These are phyloP conservation scores for Heliosperma pusillum DNA, from an alignment of 148 eudicot species.

Conservation along the genomic window DNA sequence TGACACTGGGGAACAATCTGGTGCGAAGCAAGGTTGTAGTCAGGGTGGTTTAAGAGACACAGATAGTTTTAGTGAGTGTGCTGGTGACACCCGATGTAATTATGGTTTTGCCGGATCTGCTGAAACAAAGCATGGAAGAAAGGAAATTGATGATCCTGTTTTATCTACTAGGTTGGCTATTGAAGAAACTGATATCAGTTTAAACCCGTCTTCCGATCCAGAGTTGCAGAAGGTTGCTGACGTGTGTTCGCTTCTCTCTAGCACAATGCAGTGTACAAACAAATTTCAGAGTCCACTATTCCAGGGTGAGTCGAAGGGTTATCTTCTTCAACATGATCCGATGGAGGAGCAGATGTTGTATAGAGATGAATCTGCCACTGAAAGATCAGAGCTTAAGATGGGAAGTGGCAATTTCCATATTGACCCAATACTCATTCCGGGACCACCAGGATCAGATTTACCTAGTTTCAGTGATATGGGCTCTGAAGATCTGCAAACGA, in stretches of 20 bases:
- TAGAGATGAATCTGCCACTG: constrained; percentile 29
- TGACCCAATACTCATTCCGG: constrained; percentile 70
- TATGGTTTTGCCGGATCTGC: constrained; percentile 9
- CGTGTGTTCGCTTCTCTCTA: constrained; percentile 14
- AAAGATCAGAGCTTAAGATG: constrained; percentile 22
- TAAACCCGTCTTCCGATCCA: constrained; percentile 32
- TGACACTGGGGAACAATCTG: constrained; percentile 16
- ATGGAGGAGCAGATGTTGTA: constrained; percentile 31
- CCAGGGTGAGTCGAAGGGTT: constrained; percentile 24
- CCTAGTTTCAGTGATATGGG: constrained; percentile 63
- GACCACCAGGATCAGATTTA: constrained; percentile 70
- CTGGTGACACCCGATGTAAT: constrained; percentile 17
- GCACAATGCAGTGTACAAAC: constrained; percentile 21
- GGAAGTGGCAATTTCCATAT: constrained; percentile 32
- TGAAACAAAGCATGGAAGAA: constrained; percentile 2
- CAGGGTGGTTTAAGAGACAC: constrained; percentile 18
- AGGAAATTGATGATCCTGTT: constrained; percentile 21
- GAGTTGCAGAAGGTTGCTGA: constrained; percentile 26
- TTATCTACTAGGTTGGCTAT: constrained; percentile 18
- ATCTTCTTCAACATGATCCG: constrained; percentile 13
- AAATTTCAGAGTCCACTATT: constrained; percentile 26
- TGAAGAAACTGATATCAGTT: constrained; percentile 25
- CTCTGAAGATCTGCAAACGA: constrained; percentile 52
- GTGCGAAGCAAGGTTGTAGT: constrained; percentile 19
- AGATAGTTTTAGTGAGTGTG: constrained; percentile 12